Evolutionary conservation across 2,329 filamentous ascomycete species (phyloP).

Genomic region (Plenodomus biglobosus): DNA sequence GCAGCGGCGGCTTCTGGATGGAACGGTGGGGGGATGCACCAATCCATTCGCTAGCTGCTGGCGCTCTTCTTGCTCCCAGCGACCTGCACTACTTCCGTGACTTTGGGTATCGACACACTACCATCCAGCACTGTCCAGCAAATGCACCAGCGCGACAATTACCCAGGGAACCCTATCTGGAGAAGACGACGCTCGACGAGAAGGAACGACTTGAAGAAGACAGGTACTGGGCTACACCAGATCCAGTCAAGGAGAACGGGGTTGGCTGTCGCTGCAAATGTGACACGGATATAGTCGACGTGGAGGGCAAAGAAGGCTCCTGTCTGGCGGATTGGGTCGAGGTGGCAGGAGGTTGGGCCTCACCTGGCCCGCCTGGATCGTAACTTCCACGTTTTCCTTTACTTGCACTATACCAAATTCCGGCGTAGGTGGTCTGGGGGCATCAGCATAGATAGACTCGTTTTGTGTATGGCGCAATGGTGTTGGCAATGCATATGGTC

Average conservation of each 20-base stretch:
- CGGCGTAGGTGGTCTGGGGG: conserved; percentile 24
- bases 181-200: conserved; percentile 77
- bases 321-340: conserved; percentile 97
- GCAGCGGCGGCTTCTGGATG: conserved; percentile 98
- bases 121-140: conserved; percentile 96
- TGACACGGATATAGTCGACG: conserved; percentile 95
- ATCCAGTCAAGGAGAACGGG: conserved; percentile 88
- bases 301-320: conserved; percentile 95
- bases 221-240: conserved; percentile 90
- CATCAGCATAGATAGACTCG: conserved; percentile 20
- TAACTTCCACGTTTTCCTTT: conserved; percentile 11
- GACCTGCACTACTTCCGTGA: conserved; percentile 99
- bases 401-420: conserved; percentile 16
- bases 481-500: conserved; percentile 23
- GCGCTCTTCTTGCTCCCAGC: conserved; percentile 74
- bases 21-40: conserved; percentile 98
- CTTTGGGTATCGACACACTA: conserved; percentile 97
- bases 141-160: conserved; percentile 91
- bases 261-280: conserved; percentile 96
- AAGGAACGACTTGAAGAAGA: conserved; percentile 89
- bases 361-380: conserved; percentile 42
- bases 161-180: conserved; percentile 75
- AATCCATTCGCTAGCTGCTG: conserved; percentile 94
- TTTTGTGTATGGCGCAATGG: conserved; percentile 22
- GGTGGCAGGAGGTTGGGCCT: conserved; percentile 89